These are phyloP conservation scores for Endocarpon pusillum DNA, from an alignment of 495 filamentous ascomycete species.

Conservation along the genomic window DNA sequence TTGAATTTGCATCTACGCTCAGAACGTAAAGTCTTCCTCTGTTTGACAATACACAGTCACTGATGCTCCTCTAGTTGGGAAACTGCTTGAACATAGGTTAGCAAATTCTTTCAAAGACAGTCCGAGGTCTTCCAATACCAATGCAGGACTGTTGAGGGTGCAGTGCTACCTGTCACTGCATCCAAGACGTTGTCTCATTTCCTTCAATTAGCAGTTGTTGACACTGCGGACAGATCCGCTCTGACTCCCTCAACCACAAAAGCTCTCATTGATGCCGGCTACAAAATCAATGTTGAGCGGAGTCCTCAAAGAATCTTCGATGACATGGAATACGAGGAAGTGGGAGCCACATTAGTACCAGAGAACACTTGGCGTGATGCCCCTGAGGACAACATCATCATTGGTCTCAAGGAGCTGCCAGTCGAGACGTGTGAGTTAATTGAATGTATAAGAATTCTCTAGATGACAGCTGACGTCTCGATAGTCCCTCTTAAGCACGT, in stretches of 20 bases:
- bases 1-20: neutral
- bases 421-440: constrained; percentile 51
- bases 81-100: neutral
- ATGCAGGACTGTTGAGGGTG: neutral
- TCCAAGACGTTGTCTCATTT: constrained; percentile 1
- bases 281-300: constrained; percentile 67
- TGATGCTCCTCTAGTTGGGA: neutral
- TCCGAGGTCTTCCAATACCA: neutral
- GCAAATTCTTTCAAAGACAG: neutral
- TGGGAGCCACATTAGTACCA: constrained; percentile 62
- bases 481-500: constrained; percentile 67
- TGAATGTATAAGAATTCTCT: constrained; percentile 1
- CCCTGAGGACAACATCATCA: constrained; percentile 63
- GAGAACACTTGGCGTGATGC: constrained; percentile 67
- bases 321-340: constrained; percentile 40
- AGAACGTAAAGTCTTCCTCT: neutral
- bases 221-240: constrained; percentile 9
- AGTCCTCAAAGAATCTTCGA: constrained; percentile 72
- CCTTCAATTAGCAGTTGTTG: neutral
- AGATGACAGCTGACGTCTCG: neutral
- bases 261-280: constrained; percentile 67
- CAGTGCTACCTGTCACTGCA: neutral
- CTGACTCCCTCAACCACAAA: constrained; percentile 56
- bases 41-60: neutral
- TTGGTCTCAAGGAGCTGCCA: constrained; percentile 88